phyloP scores from a whole-genome alignment of 1,284 basidiomycete species.

The Athelia sp. region DNA sequence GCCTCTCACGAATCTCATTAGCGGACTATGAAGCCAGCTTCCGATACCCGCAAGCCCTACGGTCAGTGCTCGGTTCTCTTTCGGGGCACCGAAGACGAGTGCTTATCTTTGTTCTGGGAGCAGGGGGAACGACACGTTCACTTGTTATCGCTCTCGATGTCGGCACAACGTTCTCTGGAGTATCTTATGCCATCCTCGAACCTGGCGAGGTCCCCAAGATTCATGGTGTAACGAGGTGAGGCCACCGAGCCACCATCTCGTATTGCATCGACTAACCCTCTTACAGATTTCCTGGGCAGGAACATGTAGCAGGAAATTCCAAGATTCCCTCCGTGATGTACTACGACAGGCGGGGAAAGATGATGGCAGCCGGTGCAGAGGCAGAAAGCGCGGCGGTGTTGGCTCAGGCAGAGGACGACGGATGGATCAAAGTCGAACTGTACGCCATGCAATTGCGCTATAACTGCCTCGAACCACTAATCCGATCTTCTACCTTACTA shows the following conservation, averaged over 20 bases:
- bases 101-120: background rate
- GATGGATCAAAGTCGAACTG: conserved; percentile 71
- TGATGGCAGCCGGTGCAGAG: conserved; percentile 71
- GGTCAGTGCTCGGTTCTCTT: conserved; percentile 12
- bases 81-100: background rate
- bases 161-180: conserved; percentile 51
- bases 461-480: conserved; percentile 3
- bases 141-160: conserved; percentile 73
- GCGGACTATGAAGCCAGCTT: conserved; percentile 32
- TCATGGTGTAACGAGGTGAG: conserved; percentile 64
- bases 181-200: conserved; percentile 72
- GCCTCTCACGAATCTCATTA: no score
- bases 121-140: conserved; percentile 45
- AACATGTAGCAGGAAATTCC: conserved; percentile 77
- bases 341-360: conserved; percentile 56
- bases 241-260: conserved; percentile 1
- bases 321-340: conserved; percentile 76
- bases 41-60: conserved; percentile 68
- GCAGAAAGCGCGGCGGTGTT: conserved; percentile 55
- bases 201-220: conserved; percentile 71
- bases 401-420: conserved; percentile 66
- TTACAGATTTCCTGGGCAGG: conserved; percentile 70
- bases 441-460: conserved; percentile 29
- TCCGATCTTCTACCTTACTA: conserved; percentile 19
- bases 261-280: conserved; percentile 10